Percentiles rank a stretch among this genome's conserved stretches.
These are phyloP conservation scores for Cutaneotrichosporon mucoides DNA, from an alignment of 1,284 basidiomycete species.

Conservation along the genomic window DNA sequence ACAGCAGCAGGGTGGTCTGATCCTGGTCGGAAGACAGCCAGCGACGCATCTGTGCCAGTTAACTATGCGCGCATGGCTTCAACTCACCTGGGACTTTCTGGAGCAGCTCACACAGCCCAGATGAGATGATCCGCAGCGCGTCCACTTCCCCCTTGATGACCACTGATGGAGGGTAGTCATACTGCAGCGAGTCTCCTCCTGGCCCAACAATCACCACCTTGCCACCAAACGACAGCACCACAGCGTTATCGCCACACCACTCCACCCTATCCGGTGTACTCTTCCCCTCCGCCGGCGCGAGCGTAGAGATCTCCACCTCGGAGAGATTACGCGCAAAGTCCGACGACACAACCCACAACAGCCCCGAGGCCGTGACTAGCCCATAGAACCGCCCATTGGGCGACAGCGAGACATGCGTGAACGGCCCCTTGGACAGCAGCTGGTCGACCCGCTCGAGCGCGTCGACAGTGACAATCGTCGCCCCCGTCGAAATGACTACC, in stretches of 20 bases:
- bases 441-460: conserved; percentile 79
- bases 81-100: conserved; percentile 80
- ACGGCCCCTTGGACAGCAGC: conserved; percentile 82
- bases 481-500: conserved; percentile 71
- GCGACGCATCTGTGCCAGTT: conserved; percentile 58
- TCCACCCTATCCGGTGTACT: conserved; percentile 60
- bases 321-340: conserved; percentile 87
- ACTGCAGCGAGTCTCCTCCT: conserved; percentile 81
- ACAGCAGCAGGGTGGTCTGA: conserved; percentile 89
- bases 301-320: conserved; percentile 63
- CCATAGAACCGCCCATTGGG: conserved; percentile 92
- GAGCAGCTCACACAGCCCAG: conserved; percentile 78
- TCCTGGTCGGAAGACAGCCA: conserved; percentile 84
- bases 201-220: conserved; percentile 83
- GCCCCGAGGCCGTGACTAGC: conserved; percentile 66
- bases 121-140: conserved; percentile 75
- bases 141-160: conserved; percentile 81
- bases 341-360: conserved; percentile 85
- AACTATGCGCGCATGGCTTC: not conserved
- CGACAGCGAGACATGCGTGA: conserved; percentile 77
- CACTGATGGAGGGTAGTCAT: conserved; percentile 70
- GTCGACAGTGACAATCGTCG: conserved; percentile 73
- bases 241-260: conserved; percentile 97
- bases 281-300: conserved; percentile 36
- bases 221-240: conserved; percentile 75